Evolutionary conservation across 2,329 filamentous ascomycete genomes (phyloP).

Genomic region (Colletotrichum echinochloae): DNA sequence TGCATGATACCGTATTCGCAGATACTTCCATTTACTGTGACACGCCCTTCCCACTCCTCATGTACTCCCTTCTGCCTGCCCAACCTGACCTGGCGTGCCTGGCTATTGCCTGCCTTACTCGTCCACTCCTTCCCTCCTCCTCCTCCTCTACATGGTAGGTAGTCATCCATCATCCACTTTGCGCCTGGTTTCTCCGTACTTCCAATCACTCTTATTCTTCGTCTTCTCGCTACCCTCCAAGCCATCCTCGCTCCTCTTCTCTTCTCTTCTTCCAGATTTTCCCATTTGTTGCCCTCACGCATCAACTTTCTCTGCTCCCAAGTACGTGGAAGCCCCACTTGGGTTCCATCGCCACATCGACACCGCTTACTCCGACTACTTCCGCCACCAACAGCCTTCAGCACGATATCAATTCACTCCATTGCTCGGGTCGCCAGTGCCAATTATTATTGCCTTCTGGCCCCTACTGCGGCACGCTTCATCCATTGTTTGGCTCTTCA

Average conservation of each 20-base stretch:
- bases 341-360: constrained; percentile 24
- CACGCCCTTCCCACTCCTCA: constrained; percentile 10
- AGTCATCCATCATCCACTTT: constrained; percentile 40
- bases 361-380: constrained; percentile 4
- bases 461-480: constrained; percentile 14
- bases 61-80: constrained; percentile 13
- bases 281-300: constrained; percentile 2
- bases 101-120: constrained; percentile 8
- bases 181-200: constrained; percentile 32
- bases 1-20: constrained; percentile 11
- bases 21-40: constrained; percentile 14
- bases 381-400: constrained; percentile 7
- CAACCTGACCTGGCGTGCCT: constrained; percentile 13
- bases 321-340: background rate
- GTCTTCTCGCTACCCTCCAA: constrained; percentile 8
- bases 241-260: background rate
- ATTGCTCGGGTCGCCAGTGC: background rate
- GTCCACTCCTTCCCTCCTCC: background rate
- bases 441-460: constrained; percentile 2
- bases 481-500: constrained; percentile 7
- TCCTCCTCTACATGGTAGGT: constrained; percentile 11
- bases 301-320: background rate
- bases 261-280: constrained; percentile 6
- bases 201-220: constrained; percentile 31
- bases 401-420: constrained; percentile 8